A percentile compares a stretch with the other conserved stretches of the same genome.
Evolutionary conservation across 768 basidiomycete species (phyloP).

Genomic region (Psilocybe subaeruginosa): DNA sequence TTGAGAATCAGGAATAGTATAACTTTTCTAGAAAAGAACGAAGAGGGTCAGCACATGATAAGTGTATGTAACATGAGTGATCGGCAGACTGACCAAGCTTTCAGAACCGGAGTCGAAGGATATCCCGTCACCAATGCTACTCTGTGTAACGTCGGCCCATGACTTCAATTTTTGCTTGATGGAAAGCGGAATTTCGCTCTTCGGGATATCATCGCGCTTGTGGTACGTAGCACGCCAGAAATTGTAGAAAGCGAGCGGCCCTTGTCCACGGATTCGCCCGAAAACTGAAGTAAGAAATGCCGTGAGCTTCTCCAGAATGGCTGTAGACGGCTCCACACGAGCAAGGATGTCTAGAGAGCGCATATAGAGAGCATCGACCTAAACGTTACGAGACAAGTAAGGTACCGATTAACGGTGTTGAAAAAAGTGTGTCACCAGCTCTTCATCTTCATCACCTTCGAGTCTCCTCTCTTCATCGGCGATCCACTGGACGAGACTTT

Average conservation of each 20-base stretch:
- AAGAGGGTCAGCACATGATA: background rate
- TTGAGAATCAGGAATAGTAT: constrained; percentile 33
- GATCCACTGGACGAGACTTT: constrained; percentile 54
- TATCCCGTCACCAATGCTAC: constrained; percentile 48
- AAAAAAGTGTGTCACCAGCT: constrained; percentile 40
- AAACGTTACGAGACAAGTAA: background rate
- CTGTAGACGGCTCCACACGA: constrained; percentile 38
- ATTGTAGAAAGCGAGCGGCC: constrained; percentile 52
- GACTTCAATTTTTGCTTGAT: constrained; percentile 49
- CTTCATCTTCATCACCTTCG: constrained; percentile 45
- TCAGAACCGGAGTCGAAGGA: constrained; percentile 40
- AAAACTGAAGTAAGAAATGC: constrained; percentile 56
- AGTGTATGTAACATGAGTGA: background rate
- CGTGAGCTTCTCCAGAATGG: constrained; percentile 43
- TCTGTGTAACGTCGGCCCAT: constrained; percentile 49
- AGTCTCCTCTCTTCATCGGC: constrained; percentile 46
- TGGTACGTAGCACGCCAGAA: constrained; percentile 67
- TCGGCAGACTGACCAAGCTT: constrained; percentile 29
- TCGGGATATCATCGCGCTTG: constrained; percentile 37
- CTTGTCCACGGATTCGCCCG: constrained; percentile 47
- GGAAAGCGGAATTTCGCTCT: constrained; percentile 39
- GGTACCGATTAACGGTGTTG: background rate
- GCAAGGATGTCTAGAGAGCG: constrained; percentile 42
- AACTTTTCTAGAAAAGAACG: constrained; percentile 15
- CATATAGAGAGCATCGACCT: constrained; percentile 48